Conservation (phyloP, 805 yeast genomes). For the Ascoidea rubescens region DNA sequence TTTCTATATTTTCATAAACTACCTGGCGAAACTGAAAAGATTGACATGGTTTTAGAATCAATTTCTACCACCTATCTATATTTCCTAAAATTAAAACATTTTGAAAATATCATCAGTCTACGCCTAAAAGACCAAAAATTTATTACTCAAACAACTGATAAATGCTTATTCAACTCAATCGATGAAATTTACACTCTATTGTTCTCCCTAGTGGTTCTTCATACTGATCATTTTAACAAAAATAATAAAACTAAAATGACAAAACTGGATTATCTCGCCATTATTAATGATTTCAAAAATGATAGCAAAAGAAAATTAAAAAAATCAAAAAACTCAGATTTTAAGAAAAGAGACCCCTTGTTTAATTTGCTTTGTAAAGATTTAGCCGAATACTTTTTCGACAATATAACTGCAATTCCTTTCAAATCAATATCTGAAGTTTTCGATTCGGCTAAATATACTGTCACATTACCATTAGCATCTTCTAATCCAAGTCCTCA, state of each 20-base stretch:
- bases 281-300: conserved; percentile 21
- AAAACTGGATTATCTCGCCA: conserved; percentile 43
- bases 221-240: conserved; percentile 60
- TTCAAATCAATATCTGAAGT: conserved; percentile 33
- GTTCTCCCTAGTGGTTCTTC: conserved; percentile 55
- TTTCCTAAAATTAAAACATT: conserved; percentile 10
- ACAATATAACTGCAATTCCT: conserved; percentile 48
- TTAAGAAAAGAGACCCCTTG: conserved; percentile 20
- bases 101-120: not conserved
- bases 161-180: conserved; percentile 10
- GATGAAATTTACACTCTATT: conserved; percentile 51
- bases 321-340: conserved; percentile 14
- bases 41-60: conserved; percentile 48
- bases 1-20: conserved; percentile 42
- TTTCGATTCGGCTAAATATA: conserved; percentile 11
- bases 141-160: conserved; percentile 21
- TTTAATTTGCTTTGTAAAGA: conserved; percentile 22
- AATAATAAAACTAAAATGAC: conserved; percentile 58
- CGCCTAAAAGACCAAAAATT: not conserved
- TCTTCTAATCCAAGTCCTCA: conserved; percentile 7
- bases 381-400: conserved; percentile 43
- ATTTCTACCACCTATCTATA: conserved; percentile 39
- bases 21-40: conserved; percentile 67
- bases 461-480: conserved; percentile 11
- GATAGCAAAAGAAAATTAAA: conserved; percentile 12